Conservation (phyloP, 2,329 filamentous ascomycete species). For the Cercospora zeae-maydis region DNA sequence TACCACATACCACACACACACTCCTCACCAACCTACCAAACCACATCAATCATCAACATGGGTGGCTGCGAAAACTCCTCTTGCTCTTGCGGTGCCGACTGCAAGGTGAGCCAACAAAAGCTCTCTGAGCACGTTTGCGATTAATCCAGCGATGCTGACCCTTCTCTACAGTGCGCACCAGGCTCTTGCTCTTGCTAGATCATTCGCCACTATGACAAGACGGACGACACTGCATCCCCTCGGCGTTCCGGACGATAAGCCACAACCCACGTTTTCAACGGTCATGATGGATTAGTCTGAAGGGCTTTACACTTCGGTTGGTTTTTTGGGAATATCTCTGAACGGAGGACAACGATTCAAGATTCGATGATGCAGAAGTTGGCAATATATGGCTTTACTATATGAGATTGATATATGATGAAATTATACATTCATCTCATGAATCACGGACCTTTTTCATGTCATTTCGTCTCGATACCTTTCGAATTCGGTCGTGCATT, state of each 20-base stretch:
- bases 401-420: background rate
- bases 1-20: background rate
- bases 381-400: background rate
- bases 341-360: background rate
- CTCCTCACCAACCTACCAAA: background rate
- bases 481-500: background rate
- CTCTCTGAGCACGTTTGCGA: background rate
- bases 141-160: background rate
- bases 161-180: conserved; percentile 22
- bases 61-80: conserved; percentile 35
- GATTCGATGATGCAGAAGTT: background rate
- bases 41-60: conserved; percentile 28
- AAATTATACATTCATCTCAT: background rate
- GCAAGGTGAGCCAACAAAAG: conserved; percentile 5
- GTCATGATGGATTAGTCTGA: background rate
- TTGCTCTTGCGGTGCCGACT: conserved; percentile 34
- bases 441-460: background rate
- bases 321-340: background rate
- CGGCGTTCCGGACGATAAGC: conserved; percentile 5
- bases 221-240: conserved; percentile 6
- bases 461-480: background rate
- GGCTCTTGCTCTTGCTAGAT: conserved; percentile 31
- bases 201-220: background rate
- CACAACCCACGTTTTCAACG: background rate
- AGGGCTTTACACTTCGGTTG: background rate